Conservation (phyloP, 306 rosid genomes). For the barrel medic (Medicago truncatula) region DNA sequence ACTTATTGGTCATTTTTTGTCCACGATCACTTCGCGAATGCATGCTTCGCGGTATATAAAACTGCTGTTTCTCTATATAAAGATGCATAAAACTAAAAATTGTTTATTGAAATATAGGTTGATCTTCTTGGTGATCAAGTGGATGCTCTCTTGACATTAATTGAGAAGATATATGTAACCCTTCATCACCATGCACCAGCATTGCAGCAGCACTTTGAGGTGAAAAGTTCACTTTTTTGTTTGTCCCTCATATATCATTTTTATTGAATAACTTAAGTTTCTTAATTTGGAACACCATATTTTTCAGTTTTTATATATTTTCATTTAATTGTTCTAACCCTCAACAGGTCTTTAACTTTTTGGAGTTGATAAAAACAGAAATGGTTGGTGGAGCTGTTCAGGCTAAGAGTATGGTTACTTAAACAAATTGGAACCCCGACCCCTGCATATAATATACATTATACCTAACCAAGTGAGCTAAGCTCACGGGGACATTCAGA, state of each 20-base stretch:
- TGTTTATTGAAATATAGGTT: slow-evolving; percentile 54
- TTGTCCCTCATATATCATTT: not conserved
- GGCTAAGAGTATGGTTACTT: slow-evolving; percentile 5
- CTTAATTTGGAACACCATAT: not conserved
- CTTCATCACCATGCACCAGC: slow-evolving; percentile 65
- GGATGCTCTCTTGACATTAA: slow-evolving; percentile 64
- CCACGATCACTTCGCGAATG: too few relatives aligned
- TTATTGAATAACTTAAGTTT: not conserved
- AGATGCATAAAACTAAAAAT: slow-evolving; percentile 21
- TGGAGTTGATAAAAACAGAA: slow-evolving; percentile 59
- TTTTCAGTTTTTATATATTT: not conserved
- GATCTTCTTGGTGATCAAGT: slow-evolving; percentile 97
- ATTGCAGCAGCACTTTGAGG: slow-evolving; percentile 70
- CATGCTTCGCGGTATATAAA: too few relatives aligned
- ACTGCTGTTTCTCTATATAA: not conserved
- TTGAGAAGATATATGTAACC: slow-evolving; percentile 64
- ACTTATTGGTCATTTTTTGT: too few relatives aligned
- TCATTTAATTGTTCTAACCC: slow-evolving; percentile 6
- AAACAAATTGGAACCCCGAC: too few relatives aligned
- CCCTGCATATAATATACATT: too few relatives aligned
- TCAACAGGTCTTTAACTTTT: slow-evolving; percentile 60
- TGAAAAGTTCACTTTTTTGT: slow-evolving; percentile 28
- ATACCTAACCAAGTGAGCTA: too few relatives aligned
- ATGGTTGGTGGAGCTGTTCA: slow-evolving; percentile 42
- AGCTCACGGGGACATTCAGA: too few relatives aligned